Base-by-base conservation (phyloP, 306 rosid species). In the Astragalus membranaceus region DNA sequence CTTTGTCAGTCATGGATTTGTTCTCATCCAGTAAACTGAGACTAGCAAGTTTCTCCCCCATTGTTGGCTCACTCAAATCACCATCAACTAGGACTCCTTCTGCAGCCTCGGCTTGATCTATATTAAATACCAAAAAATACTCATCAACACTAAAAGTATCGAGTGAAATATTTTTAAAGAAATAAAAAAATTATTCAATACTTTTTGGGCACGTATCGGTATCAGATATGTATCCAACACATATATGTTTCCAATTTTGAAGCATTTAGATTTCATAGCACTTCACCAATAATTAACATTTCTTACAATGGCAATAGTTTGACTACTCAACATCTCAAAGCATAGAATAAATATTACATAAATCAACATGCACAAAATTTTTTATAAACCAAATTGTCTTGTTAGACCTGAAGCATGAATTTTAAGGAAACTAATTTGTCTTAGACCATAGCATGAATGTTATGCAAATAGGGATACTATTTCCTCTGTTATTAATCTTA, bases 31-130 rank as follows among this genome's bases (percentile, higher is more conserved):
- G 47, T 60, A 87, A 75, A 82, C 76, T 80, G 61, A 89, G 85
- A 82, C 64, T 75, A 5, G 85, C 89, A 70, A 87, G 96, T 74
- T 83, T 92, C 73, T 92, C 96, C 64, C 95, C 96, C 92, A 89
- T 89, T 65, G 92, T 89, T 56, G 89, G 96, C 57, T 89, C 94
- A 46, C 61, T 79, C 53, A 54, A 20, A 74, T 87, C 91, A 76
- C 78, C 80, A 49, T 87, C 81, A 15, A 80, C 72, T 52, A 80
- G 81, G 39, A 80, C 78, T 39, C 74, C 90, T 50, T 86, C 87
- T 11, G 79, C 83, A 44, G 65, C 83, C 76, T 84, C 85, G 35
- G 55, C 71, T 57, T 61, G 72, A 55, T 67, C 78, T 81, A 32
- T 32, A 73, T 77, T 33, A 13, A 57, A 58, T 17, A 32, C 9